Evolutionary conservation across 2,329 filamentous ascomycete genomes (phyloP), one percentile per base, ranked within the genome.

Genomic region (Aspergillaceae sp.): DNA sequence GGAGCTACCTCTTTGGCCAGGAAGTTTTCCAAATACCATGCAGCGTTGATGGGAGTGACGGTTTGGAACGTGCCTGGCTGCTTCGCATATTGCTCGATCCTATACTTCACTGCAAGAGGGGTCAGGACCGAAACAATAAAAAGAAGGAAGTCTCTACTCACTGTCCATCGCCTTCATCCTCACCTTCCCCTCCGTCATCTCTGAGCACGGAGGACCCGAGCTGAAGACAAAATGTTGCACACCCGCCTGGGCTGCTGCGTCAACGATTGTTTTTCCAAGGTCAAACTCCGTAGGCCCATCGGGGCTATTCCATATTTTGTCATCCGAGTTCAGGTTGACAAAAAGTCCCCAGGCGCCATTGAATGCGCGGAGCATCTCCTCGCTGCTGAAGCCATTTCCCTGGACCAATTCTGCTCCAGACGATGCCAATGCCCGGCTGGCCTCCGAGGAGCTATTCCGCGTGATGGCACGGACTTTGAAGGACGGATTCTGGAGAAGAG

Each of bases 11-110:
- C 63, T 9, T 59, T 51, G 5, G 51, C 41, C 1, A 69, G 56
- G 50, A 71, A 69, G 45, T 71, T 69, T 44, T 74, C 71, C 42
- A 71, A 54, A 48, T 68, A 74, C 68, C 67, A 73, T 2, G 64
- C 69, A 1, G 69, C 55, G 30, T 60, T 61, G 38, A 70, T 62
- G 40, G 65, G 56, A 38, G 57, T 60, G 37, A 67, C 60, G 19
- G 60, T 61, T 30, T 65, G 54, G 48, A 74, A 73, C 0, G 49
- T 47, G 26, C 54, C 61, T 2, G 47, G 48, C 27, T 60, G 58
- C 9, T 44, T 40, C 9, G 67, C 68, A 41, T 71, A 68, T 36
- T 67, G 53, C 5, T 66, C 67, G 34, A 71, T 59, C 3, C 57
- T 57, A 45, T 65, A 51, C 48, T 73, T 72, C 42, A 54, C 50